Evolutionary conservation across 2,329 filamentous ascomycete species (phyloP).

Genomic region (Aspergillus candidus): DNA sequence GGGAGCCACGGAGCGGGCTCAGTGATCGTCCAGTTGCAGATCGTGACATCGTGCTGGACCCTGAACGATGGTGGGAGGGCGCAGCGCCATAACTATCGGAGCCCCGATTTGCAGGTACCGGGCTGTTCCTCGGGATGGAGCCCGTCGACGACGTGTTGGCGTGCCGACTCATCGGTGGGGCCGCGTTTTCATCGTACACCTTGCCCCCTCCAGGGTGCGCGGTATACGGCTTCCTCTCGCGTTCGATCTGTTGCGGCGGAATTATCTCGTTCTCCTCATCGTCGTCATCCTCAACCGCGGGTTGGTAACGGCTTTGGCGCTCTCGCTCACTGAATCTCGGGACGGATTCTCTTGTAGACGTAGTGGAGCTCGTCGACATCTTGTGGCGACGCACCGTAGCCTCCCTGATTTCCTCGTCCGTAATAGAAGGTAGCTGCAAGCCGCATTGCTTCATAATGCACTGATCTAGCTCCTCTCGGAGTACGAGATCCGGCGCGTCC

Average conservation of each 20-base stretch:
- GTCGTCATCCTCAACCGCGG: constrained; percentile 33
- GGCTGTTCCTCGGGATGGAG: constrained; percentile 51
- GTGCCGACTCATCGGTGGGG: neutral
- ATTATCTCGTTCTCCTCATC: constrained; percentile 38
- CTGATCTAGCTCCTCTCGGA: constrained; percentile 56
- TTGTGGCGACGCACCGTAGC: constrained; percentile 21
- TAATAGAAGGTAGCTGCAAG: constrained; percentile 40
- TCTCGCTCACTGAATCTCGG: constrained; percentile 31
- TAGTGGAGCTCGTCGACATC: constrained; percentile 15
- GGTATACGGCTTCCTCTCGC: constrained; percentile 60
- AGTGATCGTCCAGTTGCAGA: constrained; percentile 18
- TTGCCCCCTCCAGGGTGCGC: constrained; percentile 56
- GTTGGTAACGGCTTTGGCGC: constrained; percentile 36
- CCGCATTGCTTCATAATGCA: constrained; percentile 51
- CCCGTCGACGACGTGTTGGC: constrained; percentile 17
- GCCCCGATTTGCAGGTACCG: constrained; percentile 54
- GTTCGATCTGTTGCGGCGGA: constrained; percentile 52
- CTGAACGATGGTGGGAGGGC: constrained; percentile 18
- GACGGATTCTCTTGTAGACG: constrained; percentile 15
- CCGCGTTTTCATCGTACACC: constrained; percentile 40
- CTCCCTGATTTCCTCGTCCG: constrained; percentile 31
- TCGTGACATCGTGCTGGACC: constrained; percentile 13
- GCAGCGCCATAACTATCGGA: constrained; percentile 43
- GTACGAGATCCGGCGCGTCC: constrained; percentile 48
- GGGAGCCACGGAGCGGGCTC: constrained; percentile 28